These are phyloP conservation scores for Artemisia princeps DNA, from an alignment of 140 eudicot genomes.

Conservation along the genomic window DNA sequence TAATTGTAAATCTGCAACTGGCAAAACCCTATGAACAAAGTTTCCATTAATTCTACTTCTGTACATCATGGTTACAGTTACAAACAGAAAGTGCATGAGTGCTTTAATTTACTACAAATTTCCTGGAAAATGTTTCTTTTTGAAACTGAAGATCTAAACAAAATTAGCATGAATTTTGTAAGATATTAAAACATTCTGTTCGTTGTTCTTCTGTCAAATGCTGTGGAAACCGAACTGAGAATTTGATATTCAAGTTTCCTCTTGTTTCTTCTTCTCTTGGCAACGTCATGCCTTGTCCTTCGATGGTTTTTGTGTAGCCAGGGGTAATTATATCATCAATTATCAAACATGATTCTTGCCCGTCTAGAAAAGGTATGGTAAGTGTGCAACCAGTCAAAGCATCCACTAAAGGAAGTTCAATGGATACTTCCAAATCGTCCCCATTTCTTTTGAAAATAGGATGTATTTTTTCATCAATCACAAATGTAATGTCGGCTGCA, in stretches of 20 bases:
- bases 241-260: slow-evolving; percentile 52
- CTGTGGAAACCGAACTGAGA: slow-evolving; percentile 53
- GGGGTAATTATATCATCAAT: slow-evolving; percentile 54
- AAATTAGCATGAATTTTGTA: slow-evolving; percentile 38
- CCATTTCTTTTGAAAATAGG: slow-evolving; percentile 42
- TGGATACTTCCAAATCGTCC: slow-evolving; percentile 43
- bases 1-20: slow-evolving; percentile 18
- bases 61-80: slow-evolving; percentile 17
- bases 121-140: not conserved
- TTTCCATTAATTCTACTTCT: slow-evolving; percentile 13
- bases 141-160: not conserved
- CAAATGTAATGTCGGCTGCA: slow-evolving; percentile 43
- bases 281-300: slow-evolving; percentile 64
- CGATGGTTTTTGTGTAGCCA: slow-evolving; percentile 46
- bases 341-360: slow-evolving; percentile 29
- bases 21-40: not conserved
- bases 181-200: slow-evolving; percentile 34
- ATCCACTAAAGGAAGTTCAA: slow-evolving; percentile 52
- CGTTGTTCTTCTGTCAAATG: slow-evolving; percentile 45
- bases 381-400: slow-evolving; percentile 61
- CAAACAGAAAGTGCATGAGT: slow-evolving; percentile 12
- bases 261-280: slow-evolving; percentile 38
- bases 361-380: slow-evolving; percentile 44
- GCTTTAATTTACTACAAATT: slow-evolving; percentile 9
- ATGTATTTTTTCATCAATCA: slow-evolving; percentile 49